Evolutionary conservation across 78 protist genomes (phyloP), one percentile per base, ranked within the genome.

Genomic region (Trichosphaerium sp.): DNA sequence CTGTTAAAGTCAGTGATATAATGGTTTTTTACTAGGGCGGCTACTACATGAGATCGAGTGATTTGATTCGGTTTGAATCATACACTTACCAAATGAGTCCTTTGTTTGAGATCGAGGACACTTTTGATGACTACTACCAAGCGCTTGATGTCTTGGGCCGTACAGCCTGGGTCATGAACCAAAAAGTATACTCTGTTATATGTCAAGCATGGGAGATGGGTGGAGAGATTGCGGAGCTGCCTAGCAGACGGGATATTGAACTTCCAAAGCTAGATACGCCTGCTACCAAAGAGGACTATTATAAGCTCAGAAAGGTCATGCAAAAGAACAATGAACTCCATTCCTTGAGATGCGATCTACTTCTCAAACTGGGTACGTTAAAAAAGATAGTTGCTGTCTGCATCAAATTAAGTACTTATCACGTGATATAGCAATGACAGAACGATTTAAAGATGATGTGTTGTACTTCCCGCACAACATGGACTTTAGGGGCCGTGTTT

Each of bases 401-500:
- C 3, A 5, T 3, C 32, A 3, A 5, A 31, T 14, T 21, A 4
- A 49, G 51, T 60, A 25, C 39, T 12, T 21, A 12, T 61, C 41
- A 14, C 41, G 21, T 1, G 1, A 8, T 12, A 28, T 12, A 4
- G 26, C 58, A 48, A 61, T 69, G 6, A 72, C 72, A 12, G 23
- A 32, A 10, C 44, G 57, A 2, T 64, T 79, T 18, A 56, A 47
- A 10, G 48, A 66, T 29, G 11, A 44, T 21, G 55, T 28, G n/a
- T 52, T 91, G 47, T 93, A 84, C 69, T 74, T 88, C 58, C 94
- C 98, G 11, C 83, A 75, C 79, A 88, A 84, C 70, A n/a, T 89
- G n/a, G 98, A 94, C 81, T 94, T 92, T 57, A 74, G 98, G 6
- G 98, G 97, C 18, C 85, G 98, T 28, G 85, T 87, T 8, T 94